Conservation (phyloP, 257 asterid species). For the Salvia splendens region DNA sequence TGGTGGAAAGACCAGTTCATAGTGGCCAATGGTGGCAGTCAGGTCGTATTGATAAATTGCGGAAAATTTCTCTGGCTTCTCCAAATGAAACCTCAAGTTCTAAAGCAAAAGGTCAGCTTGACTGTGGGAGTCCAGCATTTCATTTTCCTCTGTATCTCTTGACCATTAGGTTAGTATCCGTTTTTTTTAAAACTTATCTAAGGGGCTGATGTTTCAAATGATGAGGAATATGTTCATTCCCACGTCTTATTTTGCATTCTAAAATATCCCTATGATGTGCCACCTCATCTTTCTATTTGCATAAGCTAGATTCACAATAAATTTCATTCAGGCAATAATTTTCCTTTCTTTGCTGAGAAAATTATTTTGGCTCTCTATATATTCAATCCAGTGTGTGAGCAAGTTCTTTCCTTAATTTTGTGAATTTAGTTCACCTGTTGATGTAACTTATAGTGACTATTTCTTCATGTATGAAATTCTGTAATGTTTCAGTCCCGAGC, state of each 20-base stretch:
- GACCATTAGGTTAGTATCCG: background rate
- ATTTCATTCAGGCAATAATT: background rate
- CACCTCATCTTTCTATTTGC: constrained; percentile 7
- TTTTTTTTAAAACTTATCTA: constrained; percentile 2
- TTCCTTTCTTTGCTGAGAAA: background rate
- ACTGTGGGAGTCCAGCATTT: constrained; percentile 48
- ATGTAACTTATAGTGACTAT: constrained; percentile 9
- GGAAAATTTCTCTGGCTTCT: constrained; percentile 54
- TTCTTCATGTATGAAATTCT: background rate
- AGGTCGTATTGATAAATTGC: constrained; percentile 59
- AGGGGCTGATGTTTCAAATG: constrained; percentile 9
- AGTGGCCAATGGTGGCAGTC: constrained; percentile 69
- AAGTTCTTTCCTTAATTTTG: background rate
- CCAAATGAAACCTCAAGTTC: constrained; percentile 52
- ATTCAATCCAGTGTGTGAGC: background rate
- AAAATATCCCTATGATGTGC: constrained; percentile 5
- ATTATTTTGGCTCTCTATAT: background rate
- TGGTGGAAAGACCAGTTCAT: constrained; percentile 49
- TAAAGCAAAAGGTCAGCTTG: constrained; percentile 46
- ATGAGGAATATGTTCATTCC: background rate
- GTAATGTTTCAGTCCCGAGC: constrained; percentile 67
- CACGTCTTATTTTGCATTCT: constrained; percentile 1
- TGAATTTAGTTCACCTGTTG: constrained; percentile 16
- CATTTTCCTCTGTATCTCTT: constrained; percentile 28
- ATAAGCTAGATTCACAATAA: background rate